phyloP scores from a whole-genome alignment of 2,329 filamentous ascomycete species.

The Pseudocercospora cruenta region DNA sequence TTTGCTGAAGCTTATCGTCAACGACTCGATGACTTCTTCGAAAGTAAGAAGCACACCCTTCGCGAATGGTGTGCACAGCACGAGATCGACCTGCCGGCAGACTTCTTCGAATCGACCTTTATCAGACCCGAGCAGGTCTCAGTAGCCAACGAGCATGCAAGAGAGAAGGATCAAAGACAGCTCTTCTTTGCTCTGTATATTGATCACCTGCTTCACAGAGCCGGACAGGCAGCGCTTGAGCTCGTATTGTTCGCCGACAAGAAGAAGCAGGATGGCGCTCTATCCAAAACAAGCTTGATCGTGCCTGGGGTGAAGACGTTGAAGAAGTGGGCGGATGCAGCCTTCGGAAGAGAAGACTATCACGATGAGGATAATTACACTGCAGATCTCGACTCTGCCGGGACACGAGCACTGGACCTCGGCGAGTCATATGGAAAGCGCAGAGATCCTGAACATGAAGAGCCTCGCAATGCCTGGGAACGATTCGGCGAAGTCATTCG shows the following conservation, averaged over 20 bases:
- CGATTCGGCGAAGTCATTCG: slow-evolving; percentile 65
- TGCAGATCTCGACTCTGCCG: slow-evolving; percentile 60
- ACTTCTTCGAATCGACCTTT: slow-evolving; percentile 53
- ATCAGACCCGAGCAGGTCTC: slow-evolving; percentile 53
- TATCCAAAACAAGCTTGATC: slow-evolving; percentile 66
- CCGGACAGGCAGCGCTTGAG: slow-evolving; percentile 63
- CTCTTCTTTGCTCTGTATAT: slow-evolving; percentile 73
- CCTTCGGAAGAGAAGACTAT: slow-evolving; percentile 59
- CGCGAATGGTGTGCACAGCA: slow-evolving; percentile 50
- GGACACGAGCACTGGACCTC: slow-evolving; percentile 62
- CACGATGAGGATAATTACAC: slow-evolving; percentile 58
- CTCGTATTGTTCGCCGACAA: slow-evolving; percentile 71
- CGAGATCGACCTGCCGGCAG: slow-evolving; percentile 52
- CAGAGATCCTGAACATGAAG: slow-evolving; percentile 75
- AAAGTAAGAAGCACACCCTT: slow-evolving; percentile 61
- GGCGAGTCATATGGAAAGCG: slow-evolving; percentile 65
- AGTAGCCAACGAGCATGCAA: slow-evolving; percentile 56
- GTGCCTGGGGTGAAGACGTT: slow-evolving; percentile 64
- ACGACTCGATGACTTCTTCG: slow-evolving; percentile 61
- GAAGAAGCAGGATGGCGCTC: slow-evolving; percentile 65
- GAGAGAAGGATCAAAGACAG: slow-evolving; percentile 68
- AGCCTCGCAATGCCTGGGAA: slow-evolving; percentile 63
- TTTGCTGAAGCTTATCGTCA: slow-evolving; percentile 61
- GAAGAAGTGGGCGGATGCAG: slow-evolving; percentile 65
- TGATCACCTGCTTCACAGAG: slow-evolving; percentile 66